Percentiles rank a stretch among this genome's conserved stretches.
phyloP scores from a whole-genome alignment of 495 filamentous ascomycete genomes.

The Neurospora cerealis region DNA sequence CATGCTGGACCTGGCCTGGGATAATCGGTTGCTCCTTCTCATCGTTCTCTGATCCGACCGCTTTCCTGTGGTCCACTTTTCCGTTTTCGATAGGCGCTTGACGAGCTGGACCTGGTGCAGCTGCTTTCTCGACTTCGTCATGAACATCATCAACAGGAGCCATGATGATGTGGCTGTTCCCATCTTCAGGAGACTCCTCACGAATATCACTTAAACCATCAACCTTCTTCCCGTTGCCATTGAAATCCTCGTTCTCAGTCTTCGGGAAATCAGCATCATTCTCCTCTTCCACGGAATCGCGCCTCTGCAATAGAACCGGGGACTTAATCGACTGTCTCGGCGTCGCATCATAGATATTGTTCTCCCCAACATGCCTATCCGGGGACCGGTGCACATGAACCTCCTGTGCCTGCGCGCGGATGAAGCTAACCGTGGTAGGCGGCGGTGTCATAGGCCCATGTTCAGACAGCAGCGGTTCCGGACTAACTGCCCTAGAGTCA shows the following conservation, averaged over 20 bases:
- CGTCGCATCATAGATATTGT: slow-evolving; percentile 38
- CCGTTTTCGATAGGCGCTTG: neutral
- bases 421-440: neutral
- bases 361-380: slow-evolving; percentile 13
- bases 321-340: slow-evolving; percentile 19
- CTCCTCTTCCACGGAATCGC: neutral
- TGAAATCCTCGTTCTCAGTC: neutral
- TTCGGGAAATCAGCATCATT: neutral
- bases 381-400: neutral
- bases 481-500: neutral
- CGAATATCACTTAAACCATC: neutral
- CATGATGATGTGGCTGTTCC: neutral
- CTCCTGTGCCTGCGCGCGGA: neutral
- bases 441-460: neutral
- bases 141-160: neutral
- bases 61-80: neutral
- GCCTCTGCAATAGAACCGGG: neutral
- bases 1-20: neutral
- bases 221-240: neutral
- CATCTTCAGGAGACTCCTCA: neutral
- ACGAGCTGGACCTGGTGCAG: neutral
- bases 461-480: neutral
- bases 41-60: neutral
- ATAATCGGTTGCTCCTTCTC: neutral
- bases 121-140: neutral